These are phyloP conservation scores for Yamadazyma kanchanaburiensis DNA, from an alignment of 1,139 yeast genomes.

Conservation along the genomic window DNA sequence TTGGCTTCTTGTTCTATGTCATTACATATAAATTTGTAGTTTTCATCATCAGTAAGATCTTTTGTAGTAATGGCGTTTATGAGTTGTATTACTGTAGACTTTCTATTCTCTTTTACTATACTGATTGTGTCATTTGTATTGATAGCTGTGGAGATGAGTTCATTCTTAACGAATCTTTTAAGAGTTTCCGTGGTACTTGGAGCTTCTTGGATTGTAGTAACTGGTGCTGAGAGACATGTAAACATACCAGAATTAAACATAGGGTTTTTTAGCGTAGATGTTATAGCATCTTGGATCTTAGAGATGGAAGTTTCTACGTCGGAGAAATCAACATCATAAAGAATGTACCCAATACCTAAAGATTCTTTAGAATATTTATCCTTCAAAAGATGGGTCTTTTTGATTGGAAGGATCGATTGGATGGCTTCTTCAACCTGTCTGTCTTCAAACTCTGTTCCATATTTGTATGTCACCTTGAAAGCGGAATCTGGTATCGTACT, in stretches of 20 bases:
- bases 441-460: constrained; percentile 24
- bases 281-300: constrained; percentile 14
- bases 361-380: constrained; percentile 37
- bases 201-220: constrained; percentile 35
- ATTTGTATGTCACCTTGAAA: constrained; percentile 28
- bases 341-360: constrained; percentile 39
- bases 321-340: constrained; percentile 22
- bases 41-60: constrained; percentile 54
- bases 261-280: too few relatives aligned
- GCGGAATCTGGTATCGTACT: constrained; percentile 31
- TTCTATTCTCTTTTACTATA: constrained; percentile 12
- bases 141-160: constrained; percentile 20
- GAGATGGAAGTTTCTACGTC: constrained; percentile 13
- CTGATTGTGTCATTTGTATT: constrained; percentile 11
- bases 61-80: constrained; percentile 64
- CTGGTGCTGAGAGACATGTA: constrained; percentile 28
- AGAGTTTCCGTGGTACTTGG: constrained; percentile 31
- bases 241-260: constrained; percentile 24
- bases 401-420: constrained; percentile 19
- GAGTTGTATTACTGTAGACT: constrained; percentile 59
- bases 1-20: constrained; percentile 54
- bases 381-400: constrained; percentile 29
- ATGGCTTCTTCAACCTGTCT: constrained; percentile 24
- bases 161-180: constrained; percentile 31
- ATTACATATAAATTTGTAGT: constrained; percentile 45